Base-by-base conservation (phyloP, 2,329 filamentous ascomycete genomes). In the Tolypocladium sp. region DNA sequence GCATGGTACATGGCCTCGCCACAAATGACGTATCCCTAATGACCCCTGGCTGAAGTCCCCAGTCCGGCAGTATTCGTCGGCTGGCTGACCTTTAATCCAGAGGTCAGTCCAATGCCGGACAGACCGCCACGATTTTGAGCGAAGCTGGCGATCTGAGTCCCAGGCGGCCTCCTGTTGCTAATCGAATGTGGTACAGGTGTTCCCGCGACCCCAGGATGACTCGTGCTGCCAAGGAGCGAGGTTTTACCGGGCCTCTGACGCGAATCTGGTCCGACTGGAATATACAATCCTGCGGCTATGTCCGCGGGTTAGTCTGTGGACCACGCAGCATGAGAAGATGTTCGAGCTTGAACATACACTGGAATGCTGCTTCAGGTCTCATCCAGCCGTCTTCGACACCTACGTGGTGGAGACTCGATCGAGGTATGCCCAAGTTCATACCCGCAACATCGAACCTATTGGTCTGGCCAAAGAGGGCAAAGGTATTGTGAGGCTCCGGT, bases 81-180 rank as follows among this genome's bases (percentile, higher is more conserved):
- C 53, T 68, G 69, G 41, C 69, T 70, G 35, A 67, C 64, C 55
- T 67, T 72, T 10, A 72, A 60, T 20, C 69, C 70, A 46, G 71
- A 69, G 9, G 66, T 66, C 17, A 72, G 59, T 9, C 71, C 70
- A n/a, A 71, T 59, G 15, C 67, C 65, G 20, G 64, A 27, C 20
- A 70, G 57, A 13, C 61, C 62, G 22, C 60, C 56, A 3, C 67
- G 65, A 51, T 62, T 63, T 27, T 63, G 63, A 4, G 59, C 57
- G 55, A 71, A 66, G 12, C 58, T 57, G 30, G 64, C 60, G 13
- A 62, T 57, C 25, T 62, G 64, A 15, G 54, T 40, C 15, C 38
- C 58, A 15, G 53, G 17, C 4, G 59, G 27, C 22, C 63, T 65
- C 13, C 56, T 62, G 4, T 52, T 44, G 33, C 57, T 49, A 5